Percentiles rank a stretch among this genome's conserved stretches.
Conservation (phyloP, 768 basidiomycete species). For the Roridomyces roridus region DNA sequence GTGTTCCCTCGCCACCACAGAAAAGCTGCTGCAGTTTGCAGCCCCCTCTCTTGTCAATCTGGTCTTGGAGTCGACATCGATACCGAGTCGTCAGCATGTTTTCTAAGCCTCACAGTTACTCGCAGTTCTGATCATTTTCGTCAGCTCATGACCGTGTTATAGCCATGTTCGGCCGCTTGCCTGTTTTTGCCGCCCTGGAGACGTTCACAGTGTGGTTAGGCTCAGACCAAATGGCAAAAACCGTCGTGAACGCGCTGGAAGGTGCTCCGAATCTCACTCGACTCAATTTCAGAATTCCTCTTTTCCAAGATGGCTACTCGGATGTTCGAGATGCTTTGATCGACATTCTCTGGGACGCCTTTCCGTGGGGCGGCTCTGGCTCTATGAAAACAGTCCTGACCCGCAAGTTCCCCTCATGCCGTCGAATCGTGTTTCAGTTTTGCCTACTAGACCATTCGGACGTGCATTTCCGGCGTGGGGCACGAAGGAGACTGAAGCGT, state of each 20-base stretch:
- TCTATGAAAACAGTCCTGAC: background rate
- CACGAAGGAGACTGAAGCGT: slow-evolving; percentile 5
- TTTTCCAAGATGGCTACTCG: background rate
- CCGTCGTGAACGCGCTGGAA: background rate
- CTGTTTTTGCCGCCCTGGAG: background rate
- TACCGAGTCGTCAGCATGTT: too few relatives aligned
- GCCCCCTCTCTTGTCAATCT: background rate
- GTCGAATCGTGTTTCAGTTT: background rate
- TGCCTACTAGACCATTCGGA: background rate
- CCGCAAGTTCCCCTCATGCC: background rate
- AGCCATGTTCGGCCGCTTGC: background rate
- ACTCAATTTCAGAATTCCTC: background rate
- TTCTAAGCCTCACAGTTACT: too few relatives aligned
- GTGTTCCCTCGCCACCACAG: background rate
- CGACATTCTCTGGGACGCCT: background rate
- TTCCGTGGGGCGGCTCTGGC: background rate
- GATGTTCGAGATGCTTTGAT: background rate
- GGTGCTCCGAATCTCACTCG: slow-evolving; percentile 1
- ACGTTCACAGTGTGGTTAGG: background rate
- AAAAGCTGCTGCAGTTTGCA: background rate
- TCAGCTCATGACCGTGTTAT: background rate
- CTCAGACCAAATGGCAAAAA: background rate
- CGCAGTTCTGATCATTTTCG: background rate
- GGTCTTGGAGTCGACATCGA: background rate
- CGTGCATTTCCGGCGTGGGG: slow-evolving; percentile 9